Evolutionary conservation across 2,329 filamentous ascomycete genomes (phyloP).

Genomic region (Aspergillus neoniger): DNA sequence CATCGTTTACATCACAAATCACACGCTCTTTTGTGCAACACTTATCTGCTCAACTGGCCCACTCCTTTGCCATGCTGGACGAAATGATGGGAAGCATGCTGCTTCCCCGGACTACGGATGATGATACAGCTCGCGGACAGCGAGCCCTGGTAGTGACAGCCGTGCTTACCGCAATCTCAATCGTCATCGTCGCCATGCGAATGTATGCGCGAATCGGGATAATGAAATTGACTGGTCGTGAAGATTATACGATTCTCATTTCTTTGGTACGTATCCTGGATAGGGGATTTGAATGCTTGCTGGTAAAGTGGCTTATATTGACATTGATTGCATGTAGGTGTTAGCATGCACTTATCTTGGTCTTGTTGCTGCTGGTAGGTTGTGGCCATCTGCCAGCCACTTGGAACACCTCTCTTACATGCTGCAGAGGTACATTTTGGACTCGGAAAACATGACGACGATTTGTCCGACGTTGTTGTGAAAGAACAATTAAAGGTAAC

Average conservation of each 20-base stretch:
- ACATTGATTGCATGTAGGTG: conserved; percentile 10
- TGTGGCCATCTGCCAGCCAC: not conserved
- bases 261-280: conserved; percentile 23
- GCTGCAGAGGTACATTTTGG: conserved; percentile 30
- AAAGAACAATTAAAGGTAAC: conserved; percentile 32
- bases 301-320: not conserved
- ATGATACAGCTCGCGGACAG: conserved; percentile 26
- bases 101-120: conserved; percentile 20
- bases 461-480: conserved; percentile 20
- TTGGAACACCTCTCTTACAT: conserved; percentile 8
- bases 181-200: conserved; percentile 31
- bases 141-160: conserved; percentile 35
- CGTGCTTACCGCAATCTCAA: conserved; percentile 30
- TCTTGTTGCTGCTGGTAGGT: conserved; percentile 32
- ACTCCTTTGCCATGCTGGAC: conserved; percentile 19
- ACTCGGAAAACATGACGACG: conserved; percentile 27
- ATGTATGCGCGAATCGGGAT: conserved; percentile 31
- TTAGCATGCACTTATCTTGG: conserved; percentile 32
- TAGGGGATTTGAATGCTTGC: too few species aligned
- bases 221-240: conserved; percentile 37
- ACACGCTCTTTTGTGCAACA: conserved; percentile 18
- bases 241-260: conserved; percentile 34
- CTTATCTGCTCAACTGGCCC: conserved; percentile 12
- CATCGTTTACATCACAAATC: not conserved
- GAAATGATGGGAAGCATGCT: conserved; percentile 15